Base-by-base conservation (phyloP, 2,329 filamentous ascomycete genomes). In the Cordyceps javanica region DNA sequence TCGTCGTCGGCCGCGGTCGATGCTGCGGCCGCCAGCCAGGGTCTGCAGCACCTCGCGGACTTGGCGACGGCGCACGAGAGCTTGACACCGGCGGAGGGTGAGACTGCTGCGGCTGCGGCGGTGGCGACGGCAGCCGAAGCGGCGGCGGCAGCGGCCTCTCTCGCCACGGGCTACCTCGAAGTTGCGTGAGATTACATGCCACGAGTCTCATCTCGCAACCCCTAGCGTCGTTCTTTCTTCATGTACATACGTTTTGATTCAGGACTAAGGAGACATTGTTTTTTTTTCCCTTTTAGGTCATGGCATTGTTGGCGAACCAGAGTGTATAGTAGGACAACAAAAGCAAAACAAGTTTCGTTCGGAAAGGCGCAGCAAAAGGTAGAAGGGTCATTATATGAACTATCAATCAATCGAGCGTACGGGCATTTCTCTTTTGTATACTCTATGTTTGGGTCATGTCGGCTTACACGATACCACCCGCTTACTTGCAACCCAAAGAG, bases 21-120 rank as follows among this genome's bases (percentile, higher is more conserved):
- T 26, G 73, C 73, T 61, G 69, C 69, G 23, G 72, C 74, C 49
- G 77, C 72, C 55, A 83, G 75, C 66, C 79, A 76, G 60, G 78
- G 80, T 34, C 71, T 88, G 51, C 83, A 87, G 68, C 82, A 81
- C 60, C 72, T 87, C 9, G 85, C 83, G 8, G 82, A 87, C 62
- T 64, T 81, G 49, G 79, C 79, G 7, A 79, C 78, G 5, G 76
- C 76, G 7, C 73, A 72, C 28, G 70, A 73, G 58, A 68, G 67
- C 21, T 65, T 69, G 25, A 8, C 64, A 62, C 65, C 68, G 19
- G 11, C 64, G 63, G 6, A 69, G 62, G 38, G 63, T 60, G 5
- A 69, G 68, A 38, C 38, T 6, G 51, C 42, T 3, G 32, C 34
- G 4, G 42, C 42, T 19, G 44, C 54, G 2, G 66, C 66, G 4